Conservation (phyloP, 352 stramenopile genomes). For the Pseudoperonospora humuli region DNA sequence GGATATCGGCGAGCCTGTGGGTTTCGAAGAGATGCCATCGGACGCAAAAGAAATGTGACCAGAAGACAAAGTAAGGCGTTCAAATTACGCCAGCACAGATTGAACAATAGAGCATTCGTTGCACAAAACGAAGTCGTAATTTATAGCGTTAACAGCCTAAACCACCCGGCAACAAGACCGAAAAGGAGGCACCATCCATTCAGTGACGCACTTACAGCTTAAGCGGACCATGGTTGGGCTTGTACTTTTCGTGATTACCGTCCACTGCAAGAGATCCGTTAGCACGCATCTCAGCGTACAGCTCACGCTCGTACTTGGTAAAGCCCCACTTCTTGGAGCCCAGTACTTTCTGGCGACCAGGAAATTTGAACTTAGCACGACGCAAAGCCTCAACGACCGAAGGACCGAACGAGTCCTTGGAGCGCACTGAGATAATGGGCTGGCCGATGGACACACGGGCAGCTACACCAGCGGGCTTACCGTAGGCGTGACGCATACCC, state of each 20-base stretch:
- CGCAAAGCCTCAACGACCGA: slow-evolving; percentile 96
- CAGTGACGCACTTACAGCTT: slow-evolving; percentile 37
- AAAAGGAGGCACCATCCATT: slow-evolving; percentile 15
- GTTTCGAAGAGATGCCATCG: slow-evolving; percentile 35
- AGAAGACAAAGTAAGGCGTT: too few species aligned
- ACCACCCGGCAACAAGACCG: slow-evolving; percentile 5
- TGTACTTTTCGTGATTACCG: slow-evolving; percentile 98
- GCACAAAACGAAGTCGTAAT: slow-evolving; percentile 36
- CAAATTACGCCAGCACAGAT: too few species aligned
- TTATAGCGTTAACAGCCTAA: slow-evolving; percentile 30
- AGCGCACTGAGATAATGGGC: slow-evolving; percentile 95
- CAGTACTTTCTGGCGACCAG: slow-evolving; percentile 99
- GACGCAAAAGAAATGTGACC: not conserved
- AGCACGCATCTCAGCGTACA: slow-evolving; percentile 95
- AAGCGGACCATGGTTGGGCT: slow-evolving; percentile 78
- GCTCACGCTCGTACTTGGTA: slow-evolving; percentile 97
- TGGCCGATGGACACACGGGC: slow-evolving; percentile 98
- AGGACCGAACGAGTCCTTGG: slow-evolving; percentile 92
- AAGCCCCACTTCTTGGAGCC: slow-evolving; percentile 99
- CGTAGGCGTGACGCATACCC: slow-evolving; percentile 99
- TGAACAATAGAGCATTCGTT: slow-evolving; percentile 14
- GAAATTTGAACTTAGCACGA: slow-evolving; percentile 99
- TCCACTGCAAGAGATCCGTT: slow-evolving; percentile 90
- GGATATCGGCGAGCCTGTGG: slow-evolving; percentile 47
- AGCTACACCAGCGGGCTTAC: slow-evolving; percentile 97